Evolutionary conservation across 1,284 basidiomycete genomes (phyloP).

Genomic region (Mycena sp.): DNA sequence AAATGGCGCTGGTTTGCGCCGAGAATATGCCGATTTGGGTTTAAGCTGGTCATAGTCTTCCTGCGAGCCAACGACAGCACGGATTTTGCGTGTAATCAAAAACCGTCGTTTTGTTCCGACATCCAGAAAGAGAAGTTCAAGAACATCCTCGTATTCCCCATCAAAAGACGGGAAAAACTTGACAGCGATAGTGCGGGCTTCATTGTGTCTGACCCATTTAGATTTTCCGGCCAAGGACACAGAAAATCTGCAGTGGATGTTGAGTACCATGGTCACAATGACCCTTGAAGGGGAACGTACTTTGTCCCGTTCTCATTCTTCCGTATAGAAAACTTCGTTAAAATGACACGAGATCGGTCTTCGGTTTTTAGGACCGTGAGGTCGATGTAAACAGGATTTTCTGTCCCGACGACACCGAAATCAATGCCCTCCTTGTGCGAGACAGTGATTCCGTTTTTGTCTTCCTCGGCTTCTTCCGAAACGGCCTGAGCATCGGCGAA

Average conservation of each 20-base stretch:
- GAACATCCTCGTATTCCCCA: slow-evolving; percentile 47
- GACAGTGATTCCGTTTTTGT: slow-evolving; percentile 49
- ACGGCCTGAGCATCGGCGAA: slow-evolving; percentile 34
- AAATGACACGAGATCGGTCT: slow-evolving; percentile 23
- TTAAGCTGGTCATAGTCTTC: slow-evolving; percentile 51
- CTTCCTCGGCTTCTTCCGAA: slow-evolving; percentile 41
- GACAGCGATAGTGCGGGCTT: slow-evolving; percentile 27
- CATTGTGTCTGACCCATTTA: slow-evolving; percentile 20
- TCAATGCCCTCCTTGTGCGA: slow-evolving; percentile 42
- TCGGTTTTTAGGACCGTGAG: slow-evolving; percentile 38
- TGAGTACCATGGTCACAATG: background rate
- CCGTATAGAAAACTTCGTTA: slow-evolving; percentile 39
- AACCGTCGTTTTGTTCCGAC: slow-evolving; percentile 41
- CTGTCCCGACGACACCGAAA: slow-evolving; percentile 44
- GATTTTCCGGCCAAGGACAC: slow-evolving; percentile 20
- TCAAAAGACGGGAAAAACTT: slow-evolving; percentile 43
- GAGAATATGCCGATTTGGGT: slow-evolving; percentile 49
- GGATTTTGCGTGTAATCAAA: slow-evolving; percentile 50
- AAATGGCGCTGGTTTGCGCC: slow-evolving; percentile 35
- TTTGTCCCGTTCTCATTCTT: slow-evolving; percentile 29
- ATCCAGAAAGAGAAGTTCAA: slow-evolving; percentile 50
- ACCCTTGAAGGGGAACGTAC: slow-evolving; percentile 6
- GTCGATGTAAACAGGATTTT: slow-evolving; percentile 35
- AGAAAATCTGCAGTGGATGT: slow-evolving; percentile 20
- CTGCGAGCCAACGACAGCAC: slow-evolving; percentile 50